Evolutionary conservation across 176 grass and related monocot genomes (phyloP).

Genomic region (Musa beccarii): DNA sequence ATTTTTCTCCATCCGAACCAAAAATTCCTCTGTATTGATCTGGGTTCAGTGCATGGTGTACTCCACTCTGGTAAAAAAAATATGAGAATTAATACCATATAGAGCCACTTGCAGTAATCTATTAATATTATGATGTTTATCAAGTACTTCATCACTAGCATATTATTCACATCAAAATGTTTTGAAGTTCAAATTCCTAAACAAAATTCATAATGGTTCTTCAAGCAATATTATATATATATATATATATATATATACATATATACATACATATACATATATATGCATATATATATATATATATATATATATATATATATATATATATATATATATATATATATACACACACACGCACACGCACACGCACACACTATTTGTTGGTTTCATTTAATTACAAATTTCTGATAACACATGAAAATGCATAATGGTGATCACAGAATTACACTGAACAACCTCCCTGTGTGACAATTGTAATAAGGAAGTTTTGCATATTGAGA

Average conservation of each 20-base stretch:
- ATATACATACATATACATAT: too few relatives aligned
- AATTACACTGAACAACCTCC: background rate
- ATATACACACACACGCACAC: too few relatives aligned
- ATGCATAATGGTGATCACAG: background rate
- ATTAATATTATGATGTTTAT: background rate
- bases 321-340: too few relatives aligned
- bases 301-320: too few relatives aligned
- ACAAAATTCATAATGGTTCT: too few relatives aligned
- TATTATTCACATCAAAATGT: constrained; percentile 1
- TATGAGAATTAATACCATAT: background rate
- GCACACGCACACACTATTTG: too few relatives aligned
- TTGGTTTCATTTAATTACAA: too few relatives aligned
- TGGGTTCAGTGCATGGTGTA: constrained; percentile 84
- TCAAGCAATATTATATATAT: too few relatives aligned
- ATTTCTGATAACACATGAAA: too few relatives aligned
- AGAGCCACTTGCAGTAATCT: background rate
- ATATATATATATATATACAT: too few relatives aligned
- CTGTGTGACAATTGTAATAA: background rate
- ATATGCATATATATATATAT: too few relatives aligned
- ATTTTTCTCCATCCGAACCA: constrained; percentile 80
- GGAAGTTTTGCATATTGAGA: background rate
- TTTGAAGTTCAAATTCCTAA: background rate
- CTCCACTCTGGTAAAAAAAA: constrained; percentile 46
- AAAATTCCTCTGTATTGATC: constrained; percentile 87
- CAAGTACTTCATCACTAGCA: background rate